Conservation (phyloP, 2,329 filamentous ascomycete species). For the Alternaria novae-zelandiae region DNA sequence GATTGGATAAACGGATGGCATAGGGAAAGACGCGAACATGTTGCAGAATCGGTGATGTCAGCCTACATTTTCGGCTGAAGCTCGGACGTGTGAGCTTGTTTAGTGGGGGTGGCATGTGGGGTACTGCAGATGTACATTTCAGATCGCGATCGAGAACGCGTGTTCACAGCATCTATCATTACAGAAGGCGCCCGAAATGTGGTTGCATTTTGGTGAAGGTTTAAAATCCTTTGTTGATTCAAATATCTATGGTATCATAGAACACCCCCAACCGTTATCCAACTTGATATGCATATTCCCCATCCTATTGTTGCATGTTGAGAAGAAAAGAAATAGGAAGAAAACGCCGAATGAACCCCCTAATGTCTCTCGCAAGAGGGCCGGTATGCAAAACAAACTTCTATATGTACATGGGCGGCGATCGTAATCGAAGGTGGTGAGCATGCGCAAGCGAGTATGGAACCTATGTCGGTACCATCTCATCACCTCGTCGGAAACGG, state of each 20-base stretch:
- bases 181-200: too few relatives aligned
- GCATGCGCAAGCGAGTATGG: too few relatives aligned
- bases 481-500: slow-evolving; percentile 1
- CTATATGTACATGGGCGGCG: slow-evolving; percentile 8
- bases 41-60: too few relatives aligned
- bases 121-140: not conserved
- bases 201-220: too few relatives aligned
- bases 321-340: not conserved
- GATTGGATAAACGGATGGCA: too few relatives aligned
- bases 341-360: slow-evolving; percentile 1
- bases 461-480: too few relatives aligned
- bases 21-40: too few relatives aligned
- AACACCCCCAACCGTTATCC: not conserved
- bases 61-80: slow-evolving; percentile 1
- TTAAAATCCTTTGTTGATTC: not conserved
- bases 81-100: slow-evolving; percentile 1
- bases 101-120: not conserved
- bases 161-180: not conserved
- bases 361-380: too few relatives aligned
- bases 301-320: not conserved
- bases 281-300: not conserved
- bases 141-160: not conserved
- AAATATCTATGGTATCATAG: not conserved
- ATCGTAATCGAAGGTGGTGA: too few relatives aligned
- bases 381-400: slow-evolving; percentile 4